phyloP scores from a whole-genome alignment of 129 eudicot species.

The Oenanthe sinensis region DNA sequence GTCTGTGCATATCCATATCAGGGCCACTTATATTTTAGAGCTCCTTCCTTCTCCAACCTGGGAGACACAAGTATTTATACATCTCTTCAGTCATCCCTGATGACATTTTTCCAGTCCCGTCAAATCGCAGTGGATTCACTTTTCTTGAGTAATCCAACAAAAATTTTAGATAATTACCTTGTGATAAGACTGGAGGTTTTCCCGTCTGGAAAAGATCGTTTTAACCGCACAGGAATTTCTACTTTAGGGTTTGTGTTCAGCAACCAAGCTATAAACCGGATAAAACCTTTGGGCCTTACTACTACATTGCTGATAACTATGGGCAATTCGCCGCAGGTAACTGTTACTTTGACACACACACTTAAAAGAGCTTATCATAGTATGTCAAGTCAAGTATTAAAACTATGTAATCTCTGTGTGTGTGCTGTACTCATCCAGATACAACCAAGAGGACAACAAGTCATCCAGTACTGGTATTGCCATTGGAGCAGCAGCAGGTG shows the following conservation, averaged over 20 bases:
- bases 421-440: constrained; percentile 11
- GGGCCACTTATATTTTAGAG: constrained; percentile 47
- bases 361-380: not conserved
- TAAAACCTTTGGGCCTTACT: constrained; percentile 51
- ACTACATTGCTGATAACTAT: constrained; percentile 39
- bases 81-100: constrained; percentile 29
- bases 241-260: constrained; percentile 44
- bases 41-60: constrained; percentile 66
- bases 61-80: constrained; percentile 28
- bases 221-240: constrained; percentile 51
- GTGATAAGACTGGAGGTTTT: constrained; percentile 39
- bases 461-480: constrained; percentile 35
- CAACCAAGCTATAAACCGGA: constrained; percentile 61
- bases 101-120: constrained; percentile 15
- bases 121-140: constrained; percentile 53
- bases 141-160: constrained; percentile 38
- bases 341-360: not conserved
- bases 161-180: constrained; percentile 39
- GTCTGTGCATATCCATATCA: constrained; percentile 62
- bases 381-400: not conserved
- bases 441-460: constrained; percentile 17
- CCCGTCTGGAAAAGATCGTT: constrained; percentile 48
- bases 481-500: constrained; percentile 35
- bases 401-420: not conserved
- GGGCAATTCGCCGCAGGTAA: constrained; percentile 40